A percentile compares a stretch with the other conserved stretches of the same genome.
Conservation (phyloP, 768 basidiomycete genomes). For the Kwoniella shandongensis region DNA sequence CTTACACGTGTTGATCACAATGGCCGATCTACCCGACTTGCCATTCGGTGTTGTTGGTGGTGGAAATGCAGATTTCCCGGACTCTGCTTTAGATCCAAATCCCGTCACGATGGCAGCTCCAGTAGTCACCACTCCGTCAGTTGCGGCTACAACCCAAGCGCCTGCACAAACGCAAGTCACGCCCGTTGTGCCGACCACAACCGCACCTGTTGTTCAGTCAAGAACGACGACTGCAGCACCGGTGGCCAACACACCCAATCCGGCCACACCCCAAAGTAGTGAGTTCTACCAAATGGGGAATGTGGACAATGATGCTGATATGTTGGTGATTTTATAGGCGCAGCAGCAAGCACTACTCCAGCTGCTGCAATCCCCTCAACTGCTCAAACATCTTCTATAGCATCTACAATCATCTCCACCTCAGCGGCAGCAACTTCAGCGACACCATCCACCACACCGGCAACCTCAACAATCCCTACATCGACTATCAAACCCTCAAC, state of each 20-base stretch:
- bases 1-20: too few relatives aligned
- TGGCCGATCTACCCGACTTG: too few relatives aligned
- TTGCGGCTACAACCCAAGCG: too few relatives aligned
- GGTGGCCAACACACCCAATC: conserved; percentile 5
- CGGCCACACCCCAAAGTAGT: conserved; percentile 21
- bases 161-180: too few relatives aligned
- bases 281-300: conserved; percentile 4
- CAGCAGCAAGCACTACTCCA: background rate
- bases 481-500: conserved; percentile 12
- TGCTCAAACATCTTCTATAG: conserved; percentile 10
- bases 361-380: background rate
- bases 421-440: conserved; percentile 18
- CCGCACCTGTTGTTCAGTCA: too few relatives aligned
- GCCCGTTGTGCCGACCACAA: too few relatives aligned
- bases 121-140: too few relatives aligned
- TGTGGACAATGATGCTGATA: too few relatives aligned
- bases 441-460: conserved; percentile 7
- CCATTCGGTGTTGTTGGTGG: too few relatives aligned
- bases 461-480: conserved; percentile 14
- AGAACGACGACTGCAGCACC: background rate
- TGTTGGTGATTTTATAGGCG: background rate
- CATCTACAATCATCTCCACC: conserved; percentile 10
- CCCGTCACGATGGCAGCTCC: too few relatives aligned
- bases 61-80: too few relatives aligned
- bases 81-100: too few relatives aligned